Conservation (phyloP, 441 rosid species). For the Populus hybrid region DNA sequence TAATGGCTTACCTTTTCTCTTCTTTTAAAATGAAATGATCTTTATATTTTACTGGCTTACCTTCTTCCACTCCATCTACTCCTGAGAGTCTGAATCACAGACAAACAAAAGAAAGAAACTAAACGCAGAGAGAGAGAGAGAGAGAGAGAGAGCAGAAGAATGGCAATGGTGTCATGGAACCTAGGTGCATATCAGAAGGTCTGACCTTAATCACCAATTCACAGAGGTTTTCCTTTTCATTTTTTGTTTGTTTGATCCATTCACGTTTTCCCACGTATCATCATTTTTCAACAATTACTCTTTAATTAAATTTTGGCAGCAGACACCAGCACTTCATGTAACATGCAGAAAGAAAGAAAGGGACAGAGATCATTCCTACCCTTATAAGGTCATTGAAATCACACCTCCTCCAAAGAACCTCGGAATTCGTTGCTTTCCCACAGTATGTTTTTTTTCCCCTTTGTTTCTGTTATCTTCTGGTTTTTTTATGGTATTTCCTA, state of each 20-base stretch:
- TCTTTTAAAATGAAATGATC: not conserved
- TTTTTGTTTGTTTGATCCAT: not conserved
- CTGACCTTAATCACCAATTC: conserved; percentile 3
- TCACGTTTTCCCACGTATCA: not conserved
- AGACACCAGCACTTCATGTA: conserved; percentile 35
- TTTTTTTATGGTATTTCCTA: not conserved
- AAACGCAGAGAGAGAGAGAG: not conserved
- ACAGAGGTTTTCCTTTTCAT: not conserved
- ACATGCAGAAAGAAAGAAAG: conserved; percentile 67
- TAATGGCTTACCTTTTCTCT: not conserved
- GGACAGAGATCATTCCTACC: conserved; percentile 47
- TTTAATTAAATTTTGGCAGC: conserved; percentile 2
- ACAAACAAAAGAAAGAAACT: not conserved
- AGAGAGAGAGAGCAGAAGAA: conserved; percentile 13
- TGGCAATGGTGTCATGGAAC: conserved; percentile 57
- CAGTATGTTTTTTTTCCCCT: conserved; percentile 31
- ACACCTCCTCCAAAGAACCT: conserved; percentile 91
- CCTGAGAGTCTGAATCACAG: not conserved
- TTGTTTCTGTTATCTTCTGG: not conserved
- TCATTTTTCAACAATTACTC: not conserved
- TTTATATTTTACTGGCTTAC: conserved; percentile 21
- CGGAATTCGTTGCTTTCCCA: conserved; percentile 82
- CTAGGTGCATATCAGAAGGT: conserved; percentile 45
- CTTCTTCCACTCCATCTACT: not conserved
- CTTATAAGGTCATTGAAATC: conserved; percentile 82